A percentile compares a stretch with the other conserved stretches of the same genome.
These are phyloP conservation scores for Tetrapyrgos nigripes DNA, from an alignment of 1,284 basidiomycete species.

Conservation along the genomic window DNA sequence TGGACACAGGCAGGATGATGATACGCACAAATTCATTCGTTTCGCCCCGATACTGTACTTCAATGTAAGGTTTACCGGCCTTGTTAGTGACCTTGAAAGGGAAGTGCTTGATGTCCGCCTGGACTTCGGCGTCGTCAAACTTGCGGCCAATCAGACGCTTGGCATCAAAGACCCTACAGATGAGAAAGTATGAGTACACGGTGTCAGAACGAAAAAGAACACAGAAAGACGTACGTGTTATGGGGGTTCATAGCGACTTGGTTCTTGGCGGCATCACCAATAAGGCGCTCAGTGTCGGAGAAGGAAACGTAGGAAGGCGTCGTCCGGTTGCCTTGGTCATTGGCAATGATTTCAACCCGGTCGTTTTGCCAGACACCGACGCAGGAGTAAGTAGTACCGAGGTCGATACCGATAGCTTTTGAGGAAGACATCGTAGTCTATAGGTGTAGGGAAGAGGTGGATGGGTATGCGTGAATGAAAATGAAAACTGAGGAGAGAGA, in stretches of 20 bases:
- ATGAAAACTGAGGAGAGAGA: neutral
- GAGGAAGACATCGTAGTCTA: slow-evolving; percentile 53
- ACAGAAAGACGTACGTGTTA: slow-evolving; percentile 61
- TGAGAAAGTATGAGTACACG: slow-evolving; percentile 24
- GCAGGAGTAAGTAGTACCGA: slow-evolving; percentile 85
- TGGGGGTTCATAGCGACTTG: slow-evolving; percentile 89
- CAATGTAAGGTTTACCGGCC: slow-evolving; percentile 87
- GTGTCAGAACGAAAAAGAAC: neutral
- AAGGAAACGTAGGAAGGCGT: slow-evolving; percentile 85
- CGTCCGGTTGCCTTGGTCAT: slow-evolving; percentile 88
- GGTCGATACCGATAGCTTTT: slow-evolving; percentile 94
- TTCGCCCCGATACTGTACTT: slow-evolving; percentile 92
- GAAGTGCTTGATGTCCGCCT: slow-evolving; percentile 95
- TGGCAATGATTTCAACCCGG: slow-evolving; percentile 85
- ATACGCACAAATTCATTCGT: slow-evolving; percentile 87
- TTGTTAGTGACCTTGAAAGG: slow-evolving; percentile 91
- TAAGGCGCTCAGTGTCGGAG: slow-evolving; percentile 93
- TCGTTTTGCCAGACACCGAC: slow-evolving; percentile 52
- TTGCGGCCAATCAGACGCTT: slow-evolving; percentile 92
- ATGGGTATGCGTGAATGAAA: slow-evolving; percentile 1
- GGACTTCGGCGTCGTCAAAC: slow-evolving; percentile 88
- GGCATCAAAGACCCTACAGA: slow-evolving; percentile 81
- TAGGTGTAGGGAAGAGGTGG: neutral
- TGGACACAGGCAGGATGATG: neutral
- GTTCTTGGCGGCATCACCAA: slow-evolving; percentile 96